Percentiles rank a stretch among this genome's conserved stretches.
Conservation (phyloP, 352 stramenopile genomes). For the Thalassiosira hispida region DNA sequence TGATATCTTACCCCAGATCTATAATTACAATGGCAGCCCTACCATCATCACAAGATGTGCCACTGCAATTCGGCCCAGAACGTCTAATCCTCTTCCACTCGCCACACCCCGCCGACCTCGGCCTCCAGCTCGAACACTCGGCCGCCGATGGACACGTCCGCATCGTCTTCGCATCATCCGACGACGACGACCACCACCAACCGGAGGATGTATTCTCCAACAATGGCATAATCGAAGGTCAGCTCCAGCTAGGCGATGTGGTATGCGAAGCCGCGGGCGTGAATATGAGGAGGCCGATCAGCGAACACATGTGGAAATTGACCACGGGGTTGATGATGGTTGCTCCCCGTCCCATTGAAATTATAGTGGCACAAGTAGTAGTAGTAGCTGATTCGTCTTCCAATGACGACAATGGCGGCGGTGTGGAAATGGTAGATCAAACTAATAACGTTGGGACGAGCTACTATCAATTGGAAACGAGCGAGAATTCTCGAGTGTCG, state of each 20-base stretch:
- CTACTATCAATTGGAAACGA: conserved; percentile 42
- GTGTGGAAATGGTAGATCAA: background rate
- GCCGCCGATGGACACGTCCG: conserved; percentile 4
- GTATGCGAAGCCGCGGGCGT: conserved; percentile 78
- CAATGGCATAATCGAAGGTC: conserved; percentile 43
- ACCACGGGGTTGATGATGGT: conserved; percentile 80
- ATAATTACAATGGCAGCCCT: background rate
- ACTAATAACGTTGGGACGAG: background rate
- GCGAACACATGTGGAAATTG: conserved; percentile 83
- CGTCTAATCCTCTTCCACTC: conserved; percentile 9
- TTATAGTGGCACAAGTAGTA: conserved; percentile 67
- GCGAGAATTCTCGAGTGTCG: background rate
- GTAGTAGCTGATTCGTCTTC: background rate
- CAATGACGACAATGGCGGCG: background rate
- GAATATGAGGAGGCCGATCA: conserved; percentile 77
- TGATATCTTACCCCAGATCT: too few species aligned
- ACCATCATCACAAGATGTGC: background rate
- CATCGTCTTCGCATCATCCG: background rate
- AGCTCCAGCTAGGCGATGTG: conserved; percentile 68
- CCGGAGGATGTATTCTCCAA: background rate
- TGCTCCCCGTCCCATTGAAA: conserved; percentile 68
- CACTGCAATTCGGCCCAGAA: conserved; percentile 6
- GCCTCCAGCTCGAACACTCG: conserved; percentile 2
- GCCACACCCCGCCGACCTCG: conserved; percentile 1
- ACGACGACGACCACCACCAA: background rate